These are phyloP conservation scores for Cynanchum wilfordii DNA, from an alignment of 257 asterid genomes.

Conservation along the genomic window DNA sequence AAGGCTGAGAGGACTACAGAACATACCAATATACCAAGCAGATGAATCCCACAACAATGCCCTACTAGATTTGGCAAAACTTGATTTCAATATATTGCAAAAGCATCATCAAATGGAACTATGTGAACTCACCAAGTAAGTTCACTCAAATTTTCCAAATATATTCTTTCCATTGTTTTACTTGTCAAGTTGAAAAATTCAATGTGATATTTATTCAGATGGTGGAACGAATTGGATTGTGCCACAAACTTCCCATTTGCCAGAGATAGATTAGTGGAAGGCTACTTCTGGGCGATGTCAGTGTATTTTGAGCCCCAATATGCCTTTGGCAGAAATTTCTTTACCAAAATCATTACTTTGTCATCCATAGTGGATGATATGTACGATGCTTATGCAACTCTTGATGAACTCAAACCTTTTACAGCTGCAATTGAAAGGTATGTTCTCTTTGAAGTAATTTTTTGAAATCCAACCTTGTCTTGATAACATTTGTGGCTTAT, in stretches of 20 bases:
- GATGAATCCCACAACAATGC: conserved; percentile 6
- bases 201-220: too few relatives aligned
- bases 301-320: not conserved
- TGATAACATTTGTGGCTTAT: too few relatives aligned
- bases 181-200: too few relatives aligned
- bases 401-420: conserved; percentile 19
- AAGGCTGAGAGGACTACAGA: conserved; percentile 20
- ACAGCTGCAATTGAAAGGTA: conserved; percentile 28
- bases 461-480: too few relatives aligned
- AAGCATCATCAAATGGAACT: conserved; percentile 23
- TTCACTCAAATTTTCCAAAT: not conserved
- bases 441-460: too few relatives aligned
- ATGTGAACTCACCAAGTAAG: conserved; percentile 8
- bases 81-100: conserved; percentile 29
- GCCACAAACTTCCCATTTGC: not conserved
- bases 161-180: not conserved
- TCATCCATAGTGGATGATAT: not conserved
- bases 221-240: conserved; percentile 3
- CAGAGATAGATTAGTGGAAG: not conserved
- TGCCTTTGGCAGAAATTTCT: not conserved
- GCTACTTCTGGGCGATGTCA: not conserved
- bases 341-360: not conserved
- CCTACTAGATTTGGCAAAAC: conserved; percentile 22
- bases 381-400: not conserved
- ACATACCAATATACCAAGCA: conserved; percentile 20